Conservation (phyloP, 805 yeast species). For the Monosporozyma unispora region DNA sequence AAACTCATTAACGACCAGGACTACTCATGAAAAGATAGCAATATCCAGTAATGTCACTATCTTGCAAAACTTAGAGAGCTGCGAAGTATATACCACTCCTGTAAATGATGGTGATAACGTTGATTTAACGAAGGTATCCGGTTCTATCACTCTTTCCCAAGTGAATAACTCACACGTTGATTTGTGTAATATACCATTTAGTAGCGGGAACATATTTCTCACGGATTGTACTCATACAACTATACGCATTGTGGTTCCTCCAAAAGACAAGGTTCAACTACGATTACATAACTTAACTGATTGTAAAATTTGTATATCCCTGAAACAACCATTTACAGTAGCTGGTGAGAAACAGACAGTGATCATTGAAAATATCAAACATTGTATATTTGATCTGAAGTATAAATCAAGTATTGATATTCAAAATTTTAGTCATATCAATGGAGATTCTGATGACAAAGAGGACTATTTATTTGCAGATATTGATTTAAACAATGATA, state of each 20-base stretch:
- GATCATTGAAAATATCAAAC: constrained; percentile 19
- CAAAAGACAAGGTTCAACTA: constrained; percentile 16
- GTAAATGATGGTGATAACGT: neutral
- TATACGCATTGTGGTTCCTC: constrained; percentile 10
- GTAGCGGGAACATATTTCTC: constrained; percentile 20
- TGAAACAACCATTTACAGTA: neutral
- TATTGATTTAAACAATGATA: neutral
- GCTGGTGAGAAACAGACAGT: constrained; percentile 13
- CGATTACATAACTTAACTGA: constrained; percentile 17
- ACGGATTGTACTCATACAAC: constrained; percentile 12
- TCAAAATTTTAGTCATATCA: constrained; percentile 20
- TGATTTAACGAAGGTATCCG: constrained; percentile 2
- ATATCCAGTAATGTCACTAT: neutral
- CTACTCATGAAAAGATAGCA: neutral
- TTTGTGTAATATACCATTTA: constrained; percentile 13
- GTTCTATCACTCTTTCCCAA: constrained; percentile 16
- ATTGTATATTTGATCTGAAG: constrained; percentile 15
- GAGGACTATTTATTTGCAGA: neutral
- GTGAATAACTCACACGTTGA: constrained; percentile 10
- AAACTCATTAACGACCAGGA: neutral
- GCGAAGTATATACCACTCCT: constrained; percentile 7
- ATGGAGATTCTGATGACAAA: neutral
- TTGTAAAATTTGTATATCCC: constrained; percentile 16
- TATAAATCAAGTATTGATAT: constrained; percentile 11
- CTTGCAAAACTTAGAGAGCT: constrained; percentile 9